Evolutionary conservation across 176 grass and related monocot species (phyloP), one percentile per base, ranked within the genome.

Genomic region (Cenchrus purpureus): DNA sequence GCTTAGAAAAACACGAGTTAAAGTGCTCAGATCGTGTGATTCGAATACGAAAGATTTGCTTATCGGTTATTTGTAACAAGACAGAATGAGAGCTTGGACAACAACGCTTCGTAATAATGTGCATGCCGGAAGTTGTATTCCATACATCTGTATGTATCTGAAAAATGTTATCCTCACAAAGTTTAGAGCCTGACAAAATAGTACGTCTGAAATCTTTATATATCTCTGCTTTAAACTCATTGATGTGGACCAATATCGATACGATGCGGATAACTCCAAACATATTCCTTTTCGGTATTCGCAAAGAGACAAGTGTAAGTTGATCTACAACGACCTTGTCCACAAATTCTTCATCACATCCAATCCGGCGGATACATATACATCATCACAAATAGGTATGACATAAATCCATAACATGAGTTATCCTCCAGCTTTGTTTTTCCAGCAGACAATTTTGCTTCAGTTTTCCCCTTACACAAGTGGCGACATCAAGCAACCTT

Each of bases 121-220:
- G 69, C n/a, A 12, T 1, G 12, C 22, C 17, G 8, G 8, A n/a
- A 5, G 13, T 14, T 2, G 14, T 40, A 6, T 20, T 4, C 3
- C 7, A 32, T 52, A 9, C 15, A 10, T n/a, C 4, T 13, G 1
- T 46, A 58, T 43, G 0, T 76, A 0, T 40, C 1, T 7, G 1
- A 0, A 3, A 42, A n/a, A 57, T 14, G 5, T 20, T 60, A 2
- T 46, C 44, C 40, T 32, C 14, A 45, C 12, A 56, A 51, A 43
- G 17, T 8, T 50, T 3, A 3, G 5, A 15, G 14, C 9, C 0
- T 0, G 0, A 15, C 0, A 6, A 54, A 58, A 31, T 29, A 12
- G 8, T 22, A 22, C 12, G 7, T 17, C 9, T 2, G 6, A 19
- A 42, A 44, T n/a, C 7, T 12, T 49, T 31, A 43, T 14, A 44